Conservation (phyloP, 176 grass and related monocot species). For the barley (Hordeum vulgare) region MorexV3_pseudomolecules_assembly NC_058523.1:9843123-9843622, state of each 20-base stretch:
- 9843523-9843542: background rate
- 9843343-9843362: background rate
- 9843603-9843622: background rate
- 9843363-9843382: background rate
- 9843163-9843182: background rate
- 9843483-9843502: background rate
- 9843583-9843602: background rate
- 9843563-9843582: background rate
- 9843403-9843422: background rate
- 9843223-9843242: background rate
- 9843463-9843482: background rate
- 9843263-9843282: background rate
- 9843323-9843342: background rate
- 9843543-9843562: background rate
- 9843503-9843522: background rate
- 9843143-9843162: background rate
- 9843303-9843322: background rate
- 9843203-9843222: background rate
- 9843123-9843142: background rate
- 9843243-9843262: background rate
- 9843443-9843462: background rate
- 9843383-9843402: background rate
- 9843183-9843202: background rate
- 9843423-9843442: background rate
- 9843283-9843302: background rate